These are phyloP conservation scores for Ploettnerulaceae sp. DNA, from an alignment of 2,329 filamentous ascomycete species.

Conservation along the genomic window DNA sequence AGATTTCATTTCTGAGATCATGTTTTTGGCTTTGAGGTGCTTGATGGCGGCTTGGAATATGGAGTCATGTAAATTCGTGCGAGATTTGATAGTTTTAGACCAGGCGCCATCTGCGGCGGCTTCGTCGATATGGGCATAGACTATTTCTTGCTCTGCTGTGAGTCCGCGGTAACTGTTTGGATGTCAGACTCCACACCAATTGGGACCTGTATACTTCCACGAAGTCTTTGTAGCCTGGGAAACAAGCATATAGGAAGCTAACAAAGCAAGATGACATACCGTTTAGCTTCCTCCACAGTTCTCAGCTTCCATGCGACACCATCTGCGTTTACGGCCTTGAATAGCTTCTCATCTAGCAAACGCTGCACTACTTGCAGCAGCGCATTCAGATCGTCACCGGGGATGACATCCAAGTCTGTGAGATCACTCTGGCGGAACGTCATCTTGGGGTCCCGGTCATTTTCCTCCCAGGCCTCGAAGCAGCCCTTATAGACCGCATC, in stretches of 20 bases:
- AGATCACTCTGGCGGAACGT: conserved; percentile 57
- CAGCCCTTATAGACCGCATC: conserved; percentile 29
- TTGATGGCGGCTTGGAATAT: conserved; percentile 79
- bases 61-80: conserved; percentile 78
- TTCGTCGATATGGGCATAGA: conserved; percentile 86
- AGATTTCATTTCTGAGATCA: conserved; percentile 86
- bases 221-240: neutral
- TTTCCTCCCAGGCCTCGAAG: conserved; percentile 19
- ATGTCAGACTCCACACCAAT: conserved; percentile 11
- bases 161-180: conserved; percentile 51
- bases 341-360: conserved; percentile 56
- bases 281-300: conserved; percentile 54
- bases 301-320: conserved; percentile 55
- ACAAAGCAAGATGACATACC: conserved; percentile 40
- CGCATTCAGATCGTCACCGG: conserved; percentile 49
- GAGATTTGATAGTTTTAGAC: conserved; percentile 77
- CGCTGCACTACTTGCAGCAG: conserved; percentile 53
- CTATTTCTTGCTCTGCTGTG: conserved; percentile 72
- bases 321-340: conserved; percentile 45
- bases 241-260: neutral
- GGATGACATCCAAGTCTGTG: conserved; percentile 51
- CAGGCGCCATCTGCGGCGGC: conserved; percentile 83
- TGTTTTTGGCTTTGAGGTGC: conserved; percentile 71
- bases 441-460: conserved; percentile 20
- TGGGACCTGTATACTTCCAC: neutral